Evolutionary conservation across 2,329 filamentous ascomycete species (phyloP), one percentile per base, ranked within the genome.

Genomic region (Fonsecaea monophora): DNA sequence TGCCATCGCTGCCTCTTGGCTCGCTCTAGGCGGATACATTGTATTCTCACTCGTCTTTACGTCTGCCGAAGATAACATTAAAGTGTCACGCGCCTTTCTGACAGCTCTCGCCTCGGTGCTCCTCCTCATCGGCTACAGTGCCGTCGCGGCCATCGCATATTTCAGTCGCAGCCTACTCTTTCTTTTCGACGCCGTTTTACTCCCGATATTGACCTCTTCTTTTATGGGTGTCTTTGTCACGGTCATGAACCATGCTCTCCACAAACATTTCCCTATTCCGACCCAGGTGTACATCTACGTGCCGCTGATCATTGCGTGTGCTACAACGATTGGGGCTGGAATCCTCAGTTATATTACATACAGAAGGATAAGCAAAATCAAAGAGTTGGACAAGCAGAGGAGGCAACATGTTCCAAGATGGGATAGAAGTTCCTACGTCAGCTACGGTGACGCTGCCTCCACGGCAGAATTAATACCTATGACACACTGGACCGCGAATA

Each of bases 201-300:
- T 72, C 18, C 71, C 71, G 15, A 64, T 69, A 8, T 55, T 73
- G n/a, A 68, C 67, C 10, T 71, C 69, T 18, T 71, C 68, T 10
- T 61, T 68, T 21, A 62, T 70, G 45, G 71, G 71, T n/a, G n/a
- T 73, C 25, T 68, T 73, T 59, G 64, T 68, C 21, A 71, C 70
- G 25, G 65, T 72, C 54, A 50, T 68, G 56, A 72, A 69, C 62
- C 67, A 66, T 55, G 69, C 61, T 65, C 59, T 65, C 13, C 69
- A 71, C 58, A 64, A 65, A 25, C 60, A 59, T 18, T 68, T 69
- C 50, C 54, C 64, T 15, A 56, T 68, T 21, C 55, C 63, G n/a
- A 56, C 53, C 42, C 18, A 62, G 34, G 57, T 48, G 2, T 72
- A 72, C 53, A 65, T 73, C n/a, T 69, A 70, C n/a, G 60, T 71